These are phyloP conservation scores for Rhipidocladum racemiflorum DNA, from an alignment of 176 grass and related monocot species.

Conservation along the genomic window DNA sequence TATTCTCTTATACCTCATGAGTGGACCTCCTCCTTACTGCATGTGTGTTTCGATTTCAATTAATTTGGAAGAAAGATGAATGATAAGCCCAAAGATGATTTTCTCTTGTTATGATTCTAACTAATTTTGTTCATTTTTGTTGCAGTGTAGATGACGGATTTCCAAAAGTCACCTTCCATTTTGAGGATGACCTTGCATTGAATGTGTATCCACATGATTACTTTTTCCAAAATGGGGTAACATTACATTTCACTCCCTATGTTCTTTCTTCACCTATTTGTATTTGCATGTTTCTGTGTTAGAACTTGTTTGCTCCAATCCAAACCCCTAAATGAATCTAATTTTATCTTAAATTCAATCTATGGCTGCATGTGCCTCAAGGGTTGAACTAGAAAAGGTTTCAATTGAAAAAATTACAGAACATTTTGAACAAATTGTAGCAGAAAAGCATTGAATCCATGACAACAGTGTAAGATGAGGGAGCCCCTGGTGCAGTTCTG, in stretches of 20 bases:
- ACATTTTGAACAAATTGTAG: not conserved
- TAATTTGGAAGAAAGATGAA: conserved; percentile 1
- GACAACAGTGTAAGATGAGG: not conserved
- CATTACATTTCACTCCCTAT: not conserved
- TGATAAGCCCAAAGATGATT: not conserved
- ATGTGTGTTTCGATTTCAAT: conserved; percentile 18
- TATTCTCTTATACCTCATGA: not conserved
- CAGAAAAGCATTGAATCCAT: not conserved
- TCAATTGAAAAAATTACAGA: not conserved
- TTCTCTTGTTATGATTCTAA: conserved; percentile 27
- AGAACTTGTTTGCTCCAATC: not conserved
- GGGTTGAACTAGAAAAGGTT: not conserved
- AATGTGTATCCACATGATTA: conserved; percentile 97
- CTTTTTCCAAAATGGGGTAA: conserved; percentile 96
- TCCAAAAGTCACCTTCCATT: conserved; percentile 74
- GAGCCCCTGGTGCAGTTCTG: not conserved
- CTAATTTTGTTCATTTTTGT: conserved; percentile 27
- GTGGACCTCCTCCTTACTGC: not conserved
- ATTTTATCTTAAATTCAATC: not conserved
- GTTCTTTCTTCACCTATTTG: not conserved
- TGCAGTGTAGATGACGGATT: conserved; percentile 93
- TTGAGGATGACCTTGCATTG: conserved; percentile 69
- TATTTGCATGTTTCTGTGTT: conserved; percentile 4
- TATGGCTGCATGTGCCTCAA: not conserved
- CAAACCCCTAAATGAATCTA: not conserved